Base-by-base conservation (phyloP, 768 basidiomycete genomes). In the Xerocomus spinulosus region DNA sequence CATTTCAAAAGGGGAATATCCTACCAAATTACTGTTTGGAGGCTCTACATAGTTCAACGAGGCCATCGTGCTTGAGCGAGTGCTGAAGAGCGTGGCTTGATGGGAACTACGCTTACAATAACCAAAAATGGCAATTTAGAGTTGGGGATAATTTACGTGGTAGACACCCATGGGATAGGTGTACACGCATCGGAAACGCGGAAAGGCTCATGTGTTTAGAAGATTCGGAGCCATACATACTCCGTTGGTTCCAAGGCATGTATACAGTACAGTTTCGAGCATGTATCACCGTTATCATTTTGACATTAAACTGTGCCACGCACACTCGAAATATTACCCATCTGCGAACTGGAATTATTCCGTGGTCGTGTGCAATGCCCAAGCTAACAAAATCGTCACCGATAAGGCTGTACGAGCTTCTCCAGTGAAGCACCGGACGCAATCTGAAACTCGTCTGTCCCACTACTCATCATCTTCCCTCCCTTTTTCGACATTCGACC, bases 401-500 rank as follows among this genome's bases (percentile, higher is more conserved):
- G 29, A 48, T 55, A 47, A 30, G 64, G 46, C 12, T 63, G 52
- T 18, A 81, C 76, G 49, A 88, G 62, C 59, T 75, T 81, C 62
- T 83, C 83, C 56, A 89, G 61, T n/a, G 72, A 76, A 55, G 75
- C 67, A 3, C 79, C 79, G 21, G 80, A 76, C 41, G 83, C 77
- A 49, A 91, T 77, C 68, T 92, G 90, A 71, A 92, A 92, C 63
- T 92, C 90, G 24, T 77, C 77, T 15, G 74, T 72, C 33, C 82
- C 83, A 44, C 74, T 79, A 54, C 80, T 80, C 52, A 80, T 71
- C 78, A 90, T 81, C 44, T 78, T 72, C 18, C 93, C 94, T 24
- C 80, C 81, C 66, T 83, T 83, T 74, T 86, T 94, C 46, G 81
- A 79, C 48, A 87, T 68, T 42, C 88, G 77, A 9, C 93, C 94